Percentiles rank a stretch among this genome's conserved stretches.
phyloP scores from a whole-genome alignment of 2,329 filamentous ascomycete species.

The Pseudocercospora vitis region DNA sequence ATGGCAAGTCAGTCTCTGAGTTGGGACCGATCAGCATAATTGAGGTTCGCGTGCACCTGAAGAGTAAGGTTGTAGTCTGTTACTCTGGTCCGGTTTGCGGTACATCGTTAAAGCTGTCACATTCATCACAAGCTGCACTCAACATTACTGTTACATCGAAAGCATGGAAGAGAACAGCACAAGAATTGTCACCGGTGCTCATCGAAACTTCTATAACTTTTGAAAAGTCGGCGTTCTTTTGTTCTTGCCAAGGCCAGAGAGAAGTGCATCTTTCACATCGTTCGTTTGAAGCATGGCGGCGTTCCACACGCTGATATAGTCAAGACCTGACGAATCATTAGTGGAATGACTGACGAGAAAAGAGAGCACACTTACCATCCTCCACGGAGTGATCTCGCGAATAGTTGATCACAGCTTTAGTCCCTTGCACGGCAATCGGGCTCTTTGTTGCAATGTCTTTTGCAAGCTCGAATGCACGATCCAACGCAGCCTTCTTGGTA shows the following conservation, averaged over 20 bases:
- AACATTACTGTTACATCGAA: too few species aligned
- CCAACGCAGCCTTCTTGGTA: slow-evolving; percentile 59
- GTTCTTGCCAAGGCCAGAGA: slow-evolving; percentile 21
- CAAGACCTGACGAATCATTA: slow-evolving; percentile 17
- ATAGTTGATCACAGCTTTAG: slow-evolving; percentile 82
- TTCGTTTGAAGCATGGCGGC: slow-evolving; percentile 30
- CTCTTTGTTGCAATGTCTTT: slow-evolving; percentile 74
- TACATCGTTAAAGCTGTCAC: too few species aligned
- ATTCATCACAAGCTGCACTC: too few species aligned
- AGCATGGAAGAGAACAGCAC: too few species aligned
- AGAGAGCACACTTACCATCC: slow-evolving; percentile 59
- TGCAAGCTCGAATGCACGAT: slow-evolving; percentile 63
- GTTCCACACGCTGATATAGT: slow-evolving; percentile 30
- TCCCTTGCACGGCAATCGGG: slow-evolving; percentile 82
- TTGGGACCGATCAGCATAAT: too few species aligned
- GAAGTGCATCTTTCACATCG: slow-evolving; percentile 27
- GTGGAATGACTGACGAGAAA: slow-evolving; percentile 54
- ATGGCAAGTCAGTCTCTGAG: too few species aligned
- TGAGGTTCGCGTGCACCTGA: too few species aligned
- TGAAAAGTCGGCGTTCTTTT: slow-evolving; percentile 30
- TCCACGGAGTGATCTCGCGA: slow-evolving; percentile 73
- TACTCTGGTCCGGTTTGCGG: too few species aligned
- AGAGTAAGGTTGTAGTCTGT: too few species aligned
- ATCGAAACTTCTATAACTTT: slow-evolving; percentile 28
- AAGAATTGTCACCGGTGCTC: too few species aligned